Conservation (phyloP, 2,329 filamentous ascomycete genomes). For the Pestalotiopsis sp. region DNA sequence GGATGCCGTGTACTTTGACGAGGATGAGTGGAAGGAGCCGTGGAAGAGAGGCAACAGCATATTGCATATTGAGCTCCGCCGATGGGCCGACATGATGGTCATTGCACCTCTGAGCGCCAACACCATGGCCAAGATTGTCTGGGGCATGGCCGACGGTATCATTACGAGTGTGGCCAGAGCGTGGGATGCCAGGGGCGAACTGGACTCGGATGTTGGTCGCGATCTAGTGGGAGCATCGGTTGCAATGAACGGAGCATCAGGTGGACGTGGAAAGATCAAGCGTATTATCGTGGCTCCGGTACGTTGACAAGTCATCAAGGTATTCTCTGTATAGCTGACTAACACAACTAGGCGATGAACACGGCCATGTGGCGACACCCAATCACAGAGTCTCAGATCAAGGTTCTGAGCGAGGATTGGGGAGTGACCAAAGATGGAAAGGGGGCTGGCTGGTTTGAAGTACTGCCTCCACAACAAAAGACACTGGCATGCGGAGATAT, state of each 20-base stretch:
- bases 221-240: neutral
- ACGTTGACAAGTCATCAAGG: too few relatives aligned
- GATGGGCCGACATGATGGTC: constrained; percentile 80
- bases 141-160: constrained; percentile 78
- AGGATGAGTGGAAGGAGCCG: constrained; percentile 80
- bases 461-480: constrained; percentile 76
- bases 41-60: constrained; percentile 83
- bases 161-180: constrained; percentile 76
- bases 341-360: constrained; percentile 68
- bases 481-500: constrained; percentile 82
- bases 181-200: constrained; percentile 76
- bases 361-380: constrained; percentile 89
- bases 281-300: constrained; percentile 72
- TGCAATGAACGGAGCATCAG: constrained; percentile 21
- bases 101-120: constrained; percentile 85
- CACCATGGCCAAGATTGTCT: constrained; percentile 79
- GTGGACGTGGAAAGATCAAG: constrained; percentile 48
- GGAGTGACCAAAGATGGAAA: constrained; percentile 42
- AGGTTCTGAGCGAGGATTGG: constrained; percentile 75
- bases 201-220: constrained; percentile 44
- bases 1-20: constrained; percentile 79
- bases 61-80: constrained; percentile 85
- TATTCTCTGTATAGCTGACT: too few relatives aligned
- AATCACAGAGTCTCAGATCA: constrained; percentile 73
- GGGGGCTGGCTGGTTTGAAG: constrained; percentile 63